A percentile compares a stretch with the other conserved stretches of the same genome.
Evolutionary conservation across 1,284 basidiomycete genomes (phyloP).

Genomic region (Trichosporon sp.): DNA sequence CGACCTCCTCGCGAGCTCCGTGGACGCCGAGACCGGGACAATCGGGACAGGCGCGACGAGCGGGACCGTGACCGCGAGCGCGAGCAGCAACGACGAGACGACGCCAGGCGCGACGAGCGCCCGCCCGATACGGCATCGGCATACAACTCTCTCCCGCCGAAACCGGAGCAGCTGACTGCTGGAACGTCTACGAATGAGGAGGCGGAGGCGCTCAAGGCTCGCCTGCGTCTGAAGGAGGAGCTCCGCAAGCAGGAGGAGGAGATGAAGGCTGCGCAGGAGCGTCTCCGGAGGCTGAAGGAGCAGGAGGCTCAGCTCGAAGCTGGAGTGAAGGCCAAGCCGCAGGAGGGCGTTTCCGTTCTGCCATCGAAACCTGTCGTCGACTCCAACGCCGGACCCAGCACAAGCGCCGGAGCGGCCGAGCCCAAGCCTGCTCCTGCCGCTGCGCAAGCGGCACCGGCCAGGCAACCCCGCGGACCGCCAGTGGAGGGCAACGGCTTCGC

Average conservation of each 20-base stretch:
- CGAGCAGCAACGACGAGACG: constrained; percentile 17
- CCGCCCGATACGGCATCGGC: neutral
- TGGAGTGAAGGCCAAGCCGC: neutral
- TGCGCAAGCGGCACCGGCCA: neutral
- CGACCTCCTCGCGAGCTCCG: neutral
- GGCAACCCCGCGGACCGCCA: neutral
- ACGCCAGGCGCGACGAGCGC: neutral
- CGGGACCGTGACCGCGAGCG: constrained; percentile 1
- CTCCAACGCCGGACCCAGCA: neutral
- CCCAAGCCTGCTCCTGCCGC: neutral
- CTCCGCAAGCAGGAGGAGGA: constrained; percentile 14
- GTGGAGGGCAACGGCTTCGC: neutral
- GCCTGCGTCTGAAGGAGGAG: constrained; percentile 8
- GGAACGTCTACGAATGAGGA: neutral
- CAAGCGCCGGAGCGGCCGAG: neutral
- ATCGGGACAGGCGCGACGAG: constrained; percentile 10
- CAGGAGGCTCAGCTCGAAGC: constrained; percentile 9
- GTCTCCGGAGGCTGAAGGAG: neutral
- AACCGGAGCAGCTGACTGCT: constrained; percentile 13
- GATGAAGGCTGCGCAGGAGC: constrained; percentile 8
- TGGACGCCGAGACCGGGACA: constrained; percentile 4
- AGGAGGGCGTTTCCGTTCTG: neutral
- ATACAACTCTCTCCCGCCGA: constrained; percentile 2
- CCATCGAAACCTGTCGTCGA: neutral
- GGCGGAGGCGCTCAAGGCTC: neutral